Evolutionary conservation across 305 asterid genomes (phyloP).

Genomic region (Salvia sclarea): DNA sequence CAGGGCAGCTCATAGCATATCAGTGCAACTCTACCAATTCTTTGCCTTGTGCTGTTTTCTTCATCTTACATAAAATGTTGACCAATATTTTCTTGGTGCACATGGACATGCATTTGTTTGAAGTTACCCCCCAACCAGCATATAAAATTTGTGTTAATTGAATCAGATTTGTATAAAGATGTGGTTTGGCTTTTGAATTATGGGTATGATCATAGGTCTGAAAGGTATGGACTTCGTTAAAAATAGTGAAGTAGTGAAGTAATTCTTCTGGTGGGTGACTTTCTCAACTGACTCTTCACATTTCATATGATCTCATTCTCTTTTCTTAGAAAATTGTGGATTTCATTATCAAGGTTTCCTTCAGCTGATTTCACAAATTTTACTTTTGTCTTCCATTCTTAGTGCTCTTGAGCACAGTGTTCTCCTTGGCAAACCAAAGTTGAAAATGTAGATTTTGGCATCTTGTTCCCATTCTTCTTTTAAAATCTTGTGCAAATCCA

Average conservation of each 20-base stretch:
- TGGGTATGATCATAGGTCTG: not conserved
- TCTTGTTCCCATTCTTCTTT: not conserved
- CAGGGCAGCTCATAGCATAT: conserved; percentile 41
- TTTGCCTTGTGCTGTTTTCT: conserved; percentile 9
- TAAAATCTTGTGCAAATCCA: conserved; percentile 15
- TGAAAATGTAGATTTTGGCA: not conserved
- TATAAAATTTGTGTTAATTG: conserved; percentile 4
- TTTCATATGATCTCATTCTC: not conserved
- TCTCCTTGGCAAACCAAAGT: not conserved
- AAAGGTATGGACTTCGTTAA: not conserved
- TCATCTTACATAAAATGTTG: conserved; percentile 5
- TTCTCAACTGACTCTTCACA: not conserved
- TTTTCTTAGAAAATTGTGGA: not conserved
- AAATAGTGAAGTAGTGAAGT: not conserved
- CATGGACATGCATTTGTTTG: not conserved
- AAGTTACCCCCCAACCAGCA: not conserved
- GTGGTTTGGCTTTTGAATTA: not conserved
- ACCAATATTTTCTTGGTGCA: conserved; percentile 17
- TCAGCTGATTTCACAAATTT: not conserved
- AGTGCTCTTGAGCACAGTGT: not conserved
- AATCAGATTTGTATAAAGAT: conserved; percentile 3
- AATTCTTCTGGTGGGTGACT: not conserved
- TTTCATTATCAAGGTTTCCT: not conserved
- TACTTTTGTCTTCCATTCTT: not conserved
- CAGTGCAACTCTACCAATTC: conserved; percentile 38